Evolutionary conservation across 331 rosid species (phyloP), one percentile per base, ranked within the genome.

Genomic region (Malus hybrid): DNA sequence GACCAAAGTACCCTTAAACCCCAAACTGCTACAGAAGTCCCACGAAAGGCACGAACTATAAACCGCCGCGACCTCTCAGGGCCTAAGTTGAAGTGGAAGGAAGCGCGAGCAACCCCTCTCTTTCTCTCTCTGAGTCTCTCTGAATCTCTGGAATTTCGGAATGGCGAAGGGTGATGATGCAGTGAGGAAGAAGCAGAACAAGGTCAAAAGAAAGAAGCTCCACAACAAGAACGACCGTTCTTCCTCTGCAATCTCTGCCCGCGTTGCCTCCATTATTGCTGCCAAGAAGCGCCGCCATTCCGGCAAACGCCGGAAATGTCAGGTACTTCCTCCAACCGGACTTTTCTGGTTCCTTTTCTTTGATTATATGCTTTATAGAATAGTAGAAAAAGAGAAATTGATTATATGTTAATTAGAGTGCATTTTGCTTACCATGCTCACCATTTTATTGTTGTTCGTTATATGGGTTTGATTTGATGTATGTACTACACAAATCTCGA

Each of bases 211-310:
- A 55, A 90, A 87, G 82, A 93, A 85, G 87, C 81, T 88, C 13
- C 84, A 74, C 31, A 42, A 42, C 1, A 67, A 79, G 67, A 64
- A 36, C 6, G 85, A 68, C 13, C 33, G 80, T 14, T 77, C 89
- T 36, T 14, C 90, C 15, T 29, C 86, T 4, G 2, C 89, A 5
- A 87, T 94, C 36, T 88, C 97, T 69, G 84, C 93, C 6, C 90
- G 88, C 73, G 89, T 90, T 0, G 93, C 97, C 57, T 80, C 97
- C 79, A 80, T 88, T 46, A 90, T 91, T 70, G 98, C 97, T 73
- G 80, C 98, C 87, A 94, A 91, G 86, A 94, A 94, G 84, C 97
- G 98, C 86, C 94, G 95, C 70, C 81, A 85, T 77, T 84, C 97
- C 34, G 98, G 98, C 5, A 89, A 85, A 67, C 98, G 98, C 85